Evolutionary conservation across 2,329 filamentous ascomycete genomes (phyloP), one percentile per base, ranked within the genome.

Genomic region (Xylariaceae sp.): DNA sequence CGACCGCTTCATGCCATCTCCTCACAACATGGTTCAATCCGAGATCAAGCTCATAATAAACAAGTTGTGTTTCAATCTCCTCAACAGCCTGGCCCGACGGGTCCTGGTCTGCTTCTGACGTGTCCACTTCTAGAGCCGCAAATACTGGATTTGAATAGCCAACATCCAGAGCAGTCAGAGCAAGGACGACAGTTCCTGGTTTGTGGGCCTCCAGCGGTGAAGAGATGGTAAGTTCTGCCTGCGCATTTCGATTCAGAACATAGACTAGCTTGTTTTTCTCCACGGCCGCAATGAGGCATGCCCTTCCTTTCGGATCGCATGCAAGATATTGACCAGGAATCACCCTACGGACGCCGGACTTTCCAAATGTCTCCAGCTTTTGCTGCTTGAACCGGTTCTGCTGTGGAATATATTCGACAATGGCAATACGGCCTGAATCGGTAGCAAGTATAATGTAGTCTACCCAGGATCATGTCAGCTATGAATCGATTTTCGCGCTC

Each of bases 261-360:
- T 99, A 99, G 63, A 99, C 94, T 53, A 99, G 87, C 76, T 99
- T 99, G 76, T 97, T 99, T 81, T 99, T 99, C 75, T 99, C 95
- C 51, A 92, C 81, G 5, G 92, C 92, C 9, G 94, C 91, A 57
- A 97, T 89, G 68, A 99, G 80, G 68, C 92, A 96, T 51, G 95
- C 95, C 75, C 94, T 85, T 52, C 94, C 94, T 72, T 96, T 96
- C 26, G 94, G 94, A 67, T 99, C 94, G 49, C 90, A 89, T 6
- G 92, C 94, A 26, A 99, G 81, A 67, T 96, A 99, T 71, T 99
- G 91, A 56, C 95, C 94, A 2, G 95, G 94, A 42, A 99, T 84
- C 36, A 97, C 92, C 65, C 94, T 86, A 54, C 95, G 86, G 49
- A 97, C 83, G 36, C 94, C 95, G 7, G 94, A 97, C 73, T 99